Evolutionary conservation across 768 basidiomycete species (phyloP).

Genomic region (Calocybe gangraenosa): DNA sequence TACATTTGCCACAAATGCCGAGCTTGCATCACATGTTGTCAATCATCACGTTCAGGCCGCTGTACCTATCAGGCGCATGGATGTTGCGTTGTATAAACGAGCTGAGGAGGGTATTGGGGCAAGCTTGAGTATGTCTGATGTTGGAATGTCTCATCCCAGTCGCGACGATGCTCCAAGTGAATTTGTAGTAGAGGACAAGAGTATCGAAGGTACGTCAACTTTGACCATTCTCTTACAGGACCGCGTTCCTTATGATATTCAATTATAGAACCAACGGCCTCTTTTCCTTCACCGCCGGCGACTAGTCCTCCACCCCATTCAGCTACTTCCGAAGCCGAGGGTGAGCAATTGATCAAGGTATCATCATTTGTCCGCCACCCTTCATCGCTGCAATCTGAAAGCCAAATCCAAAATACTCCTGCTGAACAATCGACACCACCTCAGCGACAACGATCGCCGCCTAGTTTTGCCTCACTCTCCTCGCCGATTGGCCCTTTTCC

Average conservation of each 20-base stretch:
- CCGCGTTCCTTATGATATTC: background rate
- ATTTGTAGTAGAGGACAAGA: background rate
- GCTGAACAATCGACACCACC: background rate
- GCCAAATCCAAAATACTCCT: background rate
- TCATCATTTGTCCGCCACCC: background rate
- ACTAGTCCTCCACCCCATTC: conserved; percentile 24
- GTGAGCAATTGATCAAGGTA: background rate
- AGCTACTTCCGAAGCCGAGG: conserved; percentile 4
- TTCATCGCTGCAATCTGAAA: no score
- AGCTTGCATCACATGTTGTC: conserved; percentile 42
- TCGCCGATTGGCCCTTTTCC: conserved; percentile 17
- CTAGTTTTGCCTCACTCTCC: conserved; percentile 25
- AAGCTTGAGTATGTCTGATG: conserved; percentile 24
- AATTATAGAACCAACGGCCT: conserved; percentile 19
- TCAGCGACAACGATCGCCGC: conserved; percentile 4
- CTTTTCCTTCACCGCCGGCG: conserved; percentile 29
- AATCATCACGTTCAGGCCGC: conserved; percentile 42
- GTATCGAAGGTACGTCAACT: background rate
- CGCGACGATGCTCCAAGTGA: background rate
- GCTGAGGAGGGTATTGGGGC: conserved; percentile 43
- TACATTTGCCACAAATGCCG: conserved; percentile 31
- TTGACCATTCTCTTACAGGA: no score
- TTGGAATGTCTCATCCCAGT: conserved; percentile 6
- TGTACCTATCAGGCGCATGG: conserved; percentile 38
- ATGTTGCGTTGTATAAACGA: conserved; percentile 39